Percentiles rank a stretch among this genome's conserved stretches.
Evolutionary conservation across 441 rosid genomes (phyloP).

Genomic region (Pelargonium citronellum): DNA sequence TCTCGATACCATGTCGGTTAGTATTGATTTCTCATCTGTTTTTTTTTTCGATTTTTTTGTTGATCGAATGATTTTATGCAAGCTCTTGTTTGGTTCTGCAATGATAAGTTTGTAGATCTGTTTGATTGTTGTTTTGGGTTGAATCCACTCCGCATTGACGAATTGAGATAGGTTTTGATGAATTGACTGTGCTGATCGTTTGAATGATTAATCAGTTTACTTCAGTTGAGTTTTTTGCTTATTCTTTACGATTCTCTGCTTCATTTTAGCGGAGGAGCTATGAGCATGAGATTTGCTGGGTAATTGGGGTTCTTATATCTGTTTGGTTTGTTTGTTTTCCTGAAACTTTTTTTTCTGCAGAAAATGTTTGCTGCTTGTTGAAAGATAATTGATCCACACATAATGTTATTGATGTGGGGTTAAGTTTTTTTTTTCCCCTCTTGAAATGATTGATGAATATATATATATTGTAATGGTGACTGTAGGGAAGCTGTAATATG

Average conservation of each 20-base stretch:
- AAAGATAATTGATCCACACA: no score
- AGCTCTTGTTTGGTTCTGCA: background rate
- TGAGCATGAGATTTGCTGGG: background rate
- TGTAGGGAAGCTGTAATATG: background rate
- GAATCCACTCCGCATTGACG: no score
- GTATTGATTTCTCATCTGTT: background rate
- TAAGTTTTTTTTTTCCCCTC: no score
- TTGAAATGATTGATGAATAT: no score
- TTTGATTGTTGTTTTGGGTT: background rate
- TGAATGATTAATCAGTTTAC: background rate
- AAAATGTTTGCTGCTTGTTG: no score
- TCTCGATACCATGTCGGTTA: constrained; percentile 8
- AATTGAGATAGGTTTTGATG: background rate
- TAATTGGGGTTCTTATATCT: background rate
- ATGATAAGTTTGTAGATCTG: background rate
- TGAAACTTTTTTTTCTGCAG: no score
- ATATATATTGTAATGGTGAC: background rate
- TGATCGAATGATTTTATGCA: background rate
- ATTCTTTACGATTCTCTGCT: background rate
- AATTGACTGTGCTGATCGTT: background rate
- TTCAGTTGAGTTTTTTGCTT: background rate
- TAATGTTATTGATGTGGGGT: background rate
- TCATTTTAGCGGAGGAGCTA: background rate
- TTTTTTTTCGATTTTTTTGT: background rate
- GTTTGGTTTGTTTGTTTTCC: background rate